phyloP scores from a whole-genome alignment of 495 filamentous ascomycete genomes.

The Penicillium crystallinum region DNA sequence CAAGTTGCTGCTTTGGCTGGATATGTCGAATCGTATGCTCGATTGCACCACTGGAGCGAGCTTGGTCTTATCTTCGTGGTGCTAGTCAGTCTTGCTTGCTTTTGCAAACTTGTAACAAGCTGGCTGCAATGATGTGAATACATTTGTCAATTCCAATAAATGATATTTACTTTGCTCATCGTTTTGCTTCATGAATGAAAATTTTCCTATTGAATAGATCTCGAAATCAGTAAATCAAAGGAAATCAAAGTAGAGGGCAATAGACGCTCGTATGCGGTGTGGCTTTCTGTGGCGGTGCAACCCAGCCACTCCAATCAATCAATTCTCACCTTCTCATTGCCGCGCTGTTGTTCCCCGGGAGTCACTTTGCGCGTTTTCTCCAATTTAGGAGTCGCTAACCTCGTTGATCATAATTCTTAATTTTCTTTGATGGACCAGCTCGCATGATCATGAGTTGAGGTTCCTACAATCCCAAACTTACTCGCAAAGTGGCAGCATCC shows the following conservation, averaged over 20 bases:
- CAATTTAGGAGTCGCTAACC: slow-evolving; percentile 3
- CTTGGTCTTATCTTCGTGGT: slow-evolving; percentile 53
- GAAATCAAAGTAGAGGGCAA: neutral
- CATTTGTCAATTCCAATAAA: too few relatives aligned
- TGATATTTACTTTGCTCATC: too few relatives aligned
- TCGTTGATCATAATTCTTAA: neutral
- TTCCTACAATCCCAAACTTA: slow-evolving; percentile 12
- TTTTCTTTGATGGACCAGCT: slow-evolving; percentile 10
- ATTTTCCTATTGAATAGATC: too few relatives aligned
- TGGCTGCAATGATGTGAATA: slow-evolving; percentile 7
- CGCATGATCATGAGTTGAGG: slow-evolving; percentile 37
- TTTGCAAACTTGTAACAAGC: slow-evolving; percentile 23
- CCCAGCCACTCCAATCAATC: slow-evolving; percentile 19
- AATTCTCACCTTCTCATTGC: slow-evolving; percentile 22
- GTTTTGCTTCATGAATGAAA: too few relatives aligned
- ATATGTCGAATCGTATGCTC: slow-evolving; percentile 56
- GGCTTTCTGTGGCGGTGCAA: slow-evolving; percentile 18
- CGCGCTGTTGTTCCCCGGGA: slow-evolving; percentile 14
- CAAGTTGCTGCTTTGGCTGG: slow-evolving; percentile 36
- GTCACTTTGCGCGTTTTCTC: slow-evolving; percentile 17
- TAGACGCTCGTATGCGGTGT: slow-evolving; percentile 5
- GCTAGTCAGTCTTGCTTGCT: slow-evolving; percentile 25
- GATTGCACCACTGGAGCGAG: slow-evolving; percentile 48
- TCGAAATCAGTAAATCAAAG: too few relatives aligned
- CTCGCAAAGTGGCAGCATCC: slow-evolving; percentile 12